Conservation (phyloP, 2,329 filamentous ascomycete species). For the Thielaviopsis musarum region DNA sequence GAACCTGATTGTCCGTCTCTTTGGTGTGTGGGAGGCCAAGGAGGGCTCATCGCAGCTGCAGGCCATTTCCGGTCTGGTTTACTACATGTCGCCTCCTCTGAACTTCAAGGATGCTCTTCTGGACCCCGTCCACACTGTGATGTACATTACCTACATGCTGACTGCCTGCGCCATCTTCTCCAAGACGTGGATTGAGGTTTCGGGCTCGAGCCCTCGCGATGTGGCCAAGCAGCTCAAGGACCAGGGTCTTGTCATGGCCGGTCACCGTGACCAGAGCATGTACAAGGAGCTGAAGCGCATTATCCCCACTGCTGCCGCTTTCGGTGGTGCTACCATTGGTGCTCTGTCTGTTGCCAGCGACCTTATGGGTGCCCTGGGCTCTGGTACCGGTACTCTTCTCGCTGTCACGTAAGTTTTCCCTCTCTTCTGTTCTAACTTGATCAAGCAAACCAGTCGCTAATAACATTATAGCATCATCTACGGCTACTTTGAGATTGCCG, state of each 20-base stretch:
- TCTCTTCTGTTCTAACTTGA: neutral
- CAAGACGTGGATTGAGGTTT: slow-evolving; percentile 99
- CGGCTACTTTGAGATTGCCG: slow-evolving; percentile 97
- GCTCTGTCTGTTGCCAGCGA: slow-evolving; percentile 90
- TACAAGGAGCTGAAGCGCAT: slow-evolving; percentile 99
- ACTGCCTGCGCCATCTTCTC: slow-evolving; percentile 95
- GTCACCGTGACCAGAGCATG: slow-evolving; percentile 99
- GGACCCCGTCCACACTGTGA: slow-evolving; percentile 87
- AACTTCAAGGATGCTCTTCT: slow-evolving; percentile 95
- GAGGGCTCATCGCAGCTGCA: slow-evolving; percentile 93
- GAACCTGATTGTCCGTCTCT: slow-evolving; percentile 92
- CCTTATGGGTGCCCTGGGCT: slow-evolving; percentile 87
- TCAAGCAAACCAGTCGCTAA: slow-evolving; percentile 17
- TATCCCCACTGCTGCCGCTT: slow-evolving; percentile 93
- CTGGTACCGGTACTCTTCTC: slow-evolving; percentile 91
- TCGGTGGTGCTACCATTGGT: slow-evolving; percentile 97
- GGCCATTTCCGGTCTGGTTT: slow-evolving; percentile 82
- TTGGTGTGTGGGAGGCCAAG: slow-evolving; percentile 96
- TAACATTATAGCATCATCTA: slow-evolving; percentile 67
- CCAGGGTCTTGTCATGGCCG: slow-evolving; percentile 97
- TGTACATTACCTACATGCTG: slow-evolving; percentile 97
- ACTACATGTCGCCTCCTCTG: slow-evolving; percentile 98
- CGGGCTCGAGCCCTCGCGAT: slow-evolving; percentile 89
- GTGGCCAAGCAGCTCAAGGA: slow-evolving; percentile 99
- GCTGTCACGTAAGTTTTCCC: slow-evolving; percentile 75